Evolutionary conservation across 1,284 basidiomycete species (phyloP).

Genomic region (Cryptococcus hybrid): DNA sequence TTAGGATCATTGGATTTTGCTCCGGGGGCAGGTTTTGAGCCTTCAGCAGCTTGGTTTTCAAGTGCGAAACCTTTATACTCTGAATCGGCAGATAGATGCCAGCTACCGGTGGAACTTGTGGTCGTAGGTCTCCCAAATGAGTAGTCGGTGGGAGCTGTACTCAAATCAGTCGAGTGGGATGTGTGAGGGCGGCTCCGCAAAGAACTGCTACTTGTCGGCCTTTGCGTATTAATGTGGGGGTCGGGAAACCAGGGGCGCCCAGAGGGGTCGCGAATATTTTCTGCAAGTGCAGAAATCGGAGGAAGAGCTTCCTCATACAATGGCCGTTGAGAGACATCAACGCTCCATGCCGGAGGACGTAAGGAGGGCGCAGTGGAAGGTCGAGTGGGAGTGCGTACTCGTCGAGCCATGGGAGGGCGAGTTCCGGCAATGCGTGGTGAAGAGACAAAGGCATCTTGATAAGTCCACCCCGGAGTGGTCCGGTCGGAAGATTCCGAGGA

Average conservation of each 20-base stretch:
- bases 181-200: constrained; percentile 9
- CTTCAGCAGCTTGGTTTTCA: neutral
- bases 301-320: constrained; percentile 8
- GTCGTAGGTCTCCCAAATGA: constrained; percentile 9
- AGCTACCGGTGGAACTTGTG: constrained; percentile 13
- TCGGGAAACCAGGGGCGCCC: constrained; percentile 1
- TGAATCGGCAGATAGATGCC: constrained; percentile 5
- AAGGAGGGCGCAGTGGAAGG: neutral
- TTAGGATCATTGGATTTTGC: too few relatives aligned
- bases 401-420: neutral
- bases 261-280: constrained; percentile 6
- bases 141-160: constrained; percentile 12
- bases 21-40: too few relatives aligned
- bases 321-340: neutral
- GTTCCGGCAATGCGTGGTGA: too few relatives aligned
- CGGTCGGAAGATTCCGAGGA: too few relatives aligned
- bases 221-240: constrained; percentile 10
- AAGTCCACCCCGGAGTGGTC: too few relatives aligned
- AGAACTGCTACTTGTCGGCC: constrained; percentile 5
- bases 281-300: constrained; percentile 15
- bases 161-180: constrained; percentile 5
- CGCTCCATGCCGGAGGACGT: neutral
- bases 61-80: constrained; percentile 3
- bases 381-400: neutral
- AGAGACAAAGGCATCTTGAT: too few relatives aligned